Evolutionary conservation across 2,329 filamentous ascomycete species (phyloP).

Genomic region (Aspergillus aculeatinus): DNA sequence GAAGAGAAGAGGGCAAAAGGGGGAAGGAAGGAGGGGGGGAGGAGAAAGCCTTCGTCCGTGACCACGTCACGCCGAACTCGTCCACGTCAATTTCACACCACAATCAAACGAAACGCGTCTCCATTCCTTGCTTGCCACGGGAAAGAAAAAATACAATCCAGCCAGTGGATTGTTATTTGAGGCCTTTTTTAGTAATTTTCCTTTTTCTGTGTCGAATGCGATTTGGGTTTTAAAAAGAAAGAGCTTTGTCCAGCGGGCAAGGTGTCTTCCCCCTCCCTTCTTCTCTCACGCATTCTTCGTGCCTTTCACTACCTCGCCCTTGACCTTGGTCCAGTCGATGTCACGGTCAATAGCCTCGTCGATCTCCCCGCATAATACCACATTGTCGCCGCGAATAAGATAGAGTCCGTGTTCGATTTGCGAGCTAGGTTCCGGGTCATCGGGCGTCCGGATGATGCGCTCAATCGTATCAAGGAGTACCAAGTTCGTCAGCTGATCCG

Average conservation of each 20-base stretch:
- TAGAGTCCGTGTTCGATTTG: constrained; percentile 85
- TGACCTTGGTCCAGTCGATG: constrained; percentile 91
- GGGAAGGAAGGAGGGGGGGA: background rate
- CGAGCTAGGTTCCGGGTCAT: constrained; percentile 77
- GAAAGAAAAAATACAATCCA: background rate
- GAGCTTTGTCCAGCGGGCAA: background rate
- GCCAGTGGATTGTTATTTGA: background rate
- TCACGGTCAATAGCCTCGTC: constrained; percentile 85
- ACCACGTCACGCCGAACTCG: constrained; percentile 5
- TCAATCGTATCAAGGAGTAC: constrained; percentile 82
- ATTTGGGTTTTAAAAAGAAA: constrained; percentile 1
- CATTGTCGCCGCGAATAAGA: constrained; percentile 90
- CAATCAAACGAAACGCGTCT: constrained; percentile 2
- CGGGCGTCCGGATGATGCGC: constrained; percentile 81
- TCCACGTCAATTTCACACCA: constrained; percentile 7
- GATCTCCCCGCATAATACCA: constrained; percentile 83
- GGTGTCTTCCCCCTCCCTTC: background rate
- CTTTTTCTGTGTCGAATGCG: background rate
- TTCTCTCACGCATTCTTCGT: constrained; percentile 69
- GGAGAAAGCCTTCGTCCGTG: background rate
- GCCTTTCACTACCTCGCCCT: constrained; percentile 76
- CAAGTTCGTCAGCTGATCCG: constrained; percentile 90
- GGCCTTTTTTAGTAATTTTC: background rate
- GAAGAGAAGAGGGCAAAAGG: background rate
- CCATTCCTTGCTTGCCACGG: background rate